phyloP scores from a whole-genome alignment of 2,329 filamentous ascomycete genomes.

The Daldinia sp. region DNA sequence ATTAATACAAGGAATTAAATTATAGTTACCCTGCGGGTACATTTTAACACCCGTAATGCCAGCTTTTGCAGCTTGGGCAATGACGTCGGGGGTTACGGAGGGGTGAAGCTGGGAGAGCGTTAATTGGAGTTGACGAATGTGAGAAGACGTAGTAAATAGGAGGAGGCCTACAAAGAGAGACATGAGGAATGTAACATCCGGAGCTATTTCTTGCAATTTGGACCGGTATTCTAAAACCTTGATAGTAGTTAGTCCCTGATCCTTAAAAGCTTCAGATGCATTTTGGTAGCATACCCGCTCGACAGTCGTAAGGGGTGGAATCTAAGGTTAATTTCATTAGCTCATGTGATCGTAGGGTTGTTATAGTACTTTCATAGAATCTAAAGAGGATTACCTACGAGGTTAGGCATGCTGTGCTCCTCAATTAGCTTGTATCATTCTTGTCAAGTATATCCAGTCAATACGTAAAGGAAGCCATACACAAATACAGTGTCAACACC shows the following conservation, averaged over 20 bases:
- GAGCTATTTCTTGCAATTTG: conserved; percentile 66
- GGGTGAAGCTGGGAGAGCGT: conserved; percentile 57
- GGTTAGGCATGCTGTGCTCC: conserved; percentile 42
- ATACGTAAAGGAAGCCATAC: conserved; percentile 24
- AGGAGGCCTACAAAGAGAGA: conserved; percentile 65
- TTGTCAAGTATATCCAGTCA: conserved; percentile 1
- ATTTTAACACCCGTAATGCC: conserved; percentile 78
- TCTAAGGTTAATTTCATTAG: conserved; percentile 17
- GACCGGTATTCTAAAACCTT: conserved; percentile 72
- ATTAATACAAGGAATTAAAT: conserved; percentile 40
- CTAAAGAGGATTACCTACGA: conserved; percentile 50
- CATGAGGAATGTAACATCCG: conserved; percentile 75
- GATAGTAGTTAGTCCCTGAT: conserved; percentile 54
- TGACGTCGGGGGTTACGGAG: conserved; percentile 71
- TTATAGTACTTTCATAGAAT: conserved; percentile 34
- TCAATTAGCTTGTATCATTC: conserved; percentile 14
- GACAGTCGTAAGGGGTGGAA: conserved; percentile 34
- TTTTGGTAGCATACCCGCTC: conserved; percentile 26
- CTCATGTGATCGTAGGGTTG: background rate
- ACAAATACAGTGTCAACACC: conserved; percentile 71
- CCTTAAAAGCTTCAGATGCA: background rate
- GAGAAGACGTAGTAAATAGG: background rate
- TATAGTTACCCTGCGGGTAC: conserved; percentile 61
- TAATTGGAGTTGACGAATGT: conserved; percentile 20
- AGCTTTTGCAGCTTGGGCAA: conserved; percentile 75